phyloP scores from a whole-genome alignment of 306 rosid species.

The Quercus gilva region DNA sequence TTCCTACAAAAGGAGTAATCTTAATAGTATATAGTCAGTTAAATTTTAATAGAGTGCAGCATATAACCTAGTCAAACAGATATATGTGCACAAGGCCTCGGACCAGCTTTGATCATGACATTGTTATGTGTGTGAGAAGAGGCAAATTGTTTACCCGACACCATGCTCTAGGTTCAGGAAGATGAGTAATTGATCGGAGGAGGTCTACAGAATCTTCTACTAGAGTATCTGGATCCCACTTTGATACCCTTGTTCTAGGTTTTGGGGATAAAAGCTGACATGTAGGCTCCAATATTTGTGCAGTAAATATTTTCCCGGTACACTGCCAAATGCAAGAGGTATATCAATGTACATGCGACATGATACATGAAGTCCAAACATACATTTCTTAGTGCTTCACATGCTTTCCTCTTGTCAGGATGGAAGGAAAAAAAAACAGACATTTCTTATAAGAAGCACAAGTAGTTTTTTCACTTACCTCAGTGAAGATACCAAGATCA shows the following conservation, averaged over 20 bases:
- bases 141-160: neutral
- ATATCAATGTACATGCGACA: no score
- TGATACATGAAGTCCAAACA: no score
- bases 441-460: neutral
- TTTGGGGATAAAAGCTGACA: neutral
- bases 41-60: neutral
- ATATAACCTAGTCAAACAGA: neutral
- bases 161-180: neutral
- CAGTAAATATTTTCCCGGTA: neutral
- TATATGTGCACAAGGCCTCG: neutral
- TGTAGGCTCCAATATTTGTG: slow-evolving; percentile 16
- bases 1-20: neutral
- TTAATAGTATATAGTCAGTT: neutral
- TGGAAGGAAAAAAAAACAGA: no score
- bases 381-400: no score
- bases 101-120: no score
- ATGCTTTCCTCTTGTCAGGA: no score
- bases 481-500: slow-evolving; percentile 21
- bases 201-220: neutral
- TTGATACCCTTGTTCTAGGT: neutral
- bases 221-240: neutral
- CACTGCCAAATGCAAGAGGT: slow-evolving; percentile 9
- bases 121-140: no score
- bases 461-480: slow-evolving; percentile 21
- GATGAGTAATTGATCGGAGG: neutral